Base-by-base conservation (phyloP, 1,284 basidiomycete species). In the Pseudozyma sp. region DNA sequence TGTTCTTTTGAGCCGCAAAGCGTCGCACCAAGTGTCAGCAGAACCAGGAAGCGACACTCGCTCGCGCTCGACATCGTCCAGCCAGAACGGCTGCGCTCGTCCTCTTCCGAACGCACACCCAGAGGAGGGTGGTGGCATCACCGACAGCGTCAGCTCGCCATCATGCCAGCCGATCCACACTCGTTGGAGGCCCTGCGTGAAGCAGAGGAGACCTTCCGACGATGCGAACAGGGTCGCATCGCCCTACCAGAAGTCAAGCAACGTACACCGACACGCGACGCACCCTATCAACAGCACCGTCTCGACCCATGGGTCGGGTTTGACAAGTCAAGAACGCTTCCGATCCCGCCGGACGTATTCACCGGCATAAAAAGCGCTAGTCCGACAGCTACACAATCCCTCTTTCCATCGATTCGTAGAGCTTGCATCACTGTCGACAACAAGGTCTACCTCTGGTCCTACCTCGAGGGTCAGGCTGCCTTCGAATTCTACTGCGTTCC, bases 391-490 rank as follows among this genome's bases (percentile, higher is more conserved):
- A 78, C 79, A 30, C 81, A 82, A 40, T 96, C 96, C 10, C 86
- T 99, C 58, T 90, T 99, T 81, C 91, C 94, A 34, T 93, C 95
- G 78, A 93, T 99, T 71, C 93, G 94, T 77, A 89, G 94, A 52
- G 95, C 93, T 0, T 99, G 95, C 94, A 92, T 98, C 77, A 91
- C 93, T 10, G 92, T 98, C 69, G 94, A 97, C 86, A 91, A 96
- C 85, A 92, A 93, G 79, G 87, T 99, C 43, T 94, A 97, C 81
- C 87, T 99, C 31, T 99, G 97, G 97, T 94, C 98, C 85, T 99
- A 98, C 85, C 87, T 90, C 52, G 93, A 97, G 81, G 93, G 93
- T 91, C 92, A 92, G 19, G 89, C 92, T 84, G 92, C 93, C 82
- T 90, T 94, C 77, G 91, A 89, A 78, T 93, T 94, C 29, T 97